Conservation (phyloP, 2,329 filamentous ascomycete species). For the Thermothelomyces thermophilus region DNA sequence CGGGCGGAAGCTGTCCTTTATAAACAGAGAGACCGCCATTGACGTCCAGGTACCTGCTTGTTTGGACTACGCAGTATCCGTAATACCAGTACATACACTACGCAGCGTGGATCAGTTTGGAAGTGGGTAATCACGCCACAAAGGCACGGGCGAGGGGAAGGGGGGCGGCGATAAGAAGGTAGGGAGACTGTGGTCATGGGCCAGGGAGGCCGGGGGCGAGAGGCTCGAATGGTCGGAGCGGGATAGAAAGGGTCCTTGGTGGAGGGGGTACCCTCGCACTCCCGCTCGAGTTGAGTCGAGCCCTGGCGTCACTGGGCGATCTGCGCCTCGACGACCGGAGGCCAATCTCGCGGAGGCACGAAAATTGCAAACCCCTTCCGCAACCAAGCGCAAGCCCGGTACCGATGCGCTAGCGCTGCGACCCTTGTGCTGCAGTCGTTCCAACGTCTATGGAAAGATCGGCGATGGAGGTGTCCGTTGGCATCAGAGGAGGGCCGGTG, state of each 20-base stretch:
- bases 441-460: conserved; percentile 19
- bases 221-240: background rate
- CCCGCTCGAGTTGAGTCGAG: background rate
- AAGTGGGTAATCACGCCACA: background rate
- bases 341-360: conserved; percentile 13
- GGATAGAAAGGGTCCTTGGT: background rate
- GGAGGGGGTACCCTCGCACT: background rate
- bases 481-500: background rate
- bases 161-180: too few relatives aligned
- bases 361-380: background rate
- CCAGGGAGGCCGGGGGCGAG: background rate
- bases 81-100: too few relatives aligned
- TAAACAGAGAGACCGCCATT: conserved; percentile 13
- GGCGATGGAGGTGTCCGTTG: conserved; percentile 8
- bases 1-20: conserved; percentile 11
- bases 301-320: conserved; percentile 19
- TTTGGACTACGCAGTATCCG: conserved; percentile 18
- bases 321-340: conserved; percentile 8
- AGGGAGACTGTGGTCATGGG: too few relatives aligned
- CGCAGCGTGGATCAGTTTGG: background rate
- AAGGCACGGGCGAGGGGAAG: too few relatives aligned
- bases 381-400: background rate
- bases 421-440: conserved; percentile 12
- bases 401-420: background rate
- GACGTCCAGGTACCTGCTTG: background rate